Evolutionary conservation across 2,329 filamentous ascomycete genomes (phyloP).

Genomic region (Ophiostoma sp.): DNA sequence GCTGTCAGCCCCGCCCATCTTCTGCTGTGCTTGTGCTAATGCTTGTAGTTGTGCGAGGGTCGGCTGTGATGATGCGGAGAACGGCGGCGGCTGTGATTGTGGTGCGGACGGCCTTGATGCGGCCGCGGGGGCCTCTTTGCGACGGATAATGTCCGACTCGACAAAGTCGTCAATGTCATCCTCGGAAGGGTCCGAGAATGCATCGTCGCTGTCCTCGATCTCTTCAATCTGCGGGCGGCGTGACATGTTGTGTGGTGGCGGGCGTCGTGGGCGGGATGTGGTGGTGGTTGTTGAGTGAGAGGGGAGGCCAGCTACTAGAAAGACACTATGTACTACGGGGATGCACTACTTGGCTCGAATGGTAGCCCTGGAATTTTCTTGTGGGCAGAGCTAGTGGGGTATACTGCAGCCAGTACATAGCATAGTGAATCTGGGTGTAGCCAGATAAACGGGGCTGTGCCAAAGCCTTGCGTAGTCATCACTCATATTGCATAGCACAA

Average conservation of each 20-base stretch:
- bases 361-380: constrained; percentile 20
- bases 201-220: constrained; percentile 72
- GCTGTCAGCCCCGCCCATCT: constrained; percentile 20
- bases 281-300: constrained; percentile 3
- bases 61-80: constrained; percentile 25
- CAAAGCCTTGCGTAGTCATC: constrained; percentile 14
- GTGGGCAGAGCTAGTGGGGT: constrained; percentile 19
- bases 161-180: constrained; percentile 66
- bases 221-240: constrained; percentile 81
- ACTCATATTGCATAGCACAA: constrained; percentile 1
- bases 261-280: not conserved
- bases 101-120: constrained; percentile 21
- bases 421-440: not conserved
- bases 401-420: not conserved
- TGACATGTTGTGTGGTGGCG: constrained; percentile 53
- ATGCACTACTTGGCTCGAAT: constrained; percentile 8
- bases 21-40: constrained; percentile 2
- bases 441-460: constrained; percentile 1
- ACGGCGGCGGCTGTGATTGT: constrained; percentile 13
- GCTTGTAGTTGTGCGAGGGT: constrained; percentile 13
- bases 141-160: constrained; percentile 53
- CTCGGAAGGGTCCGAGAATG: constrained; percentile 77
- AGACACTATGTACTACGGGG: not conserved
- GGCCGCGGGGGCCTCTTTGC: constrained; percentile 9
- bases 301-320: not conserved